phyloP scores from a whole-genome alignment of 495 filamentous ascomycete species.

The Penicillium pulvis region DNA sequence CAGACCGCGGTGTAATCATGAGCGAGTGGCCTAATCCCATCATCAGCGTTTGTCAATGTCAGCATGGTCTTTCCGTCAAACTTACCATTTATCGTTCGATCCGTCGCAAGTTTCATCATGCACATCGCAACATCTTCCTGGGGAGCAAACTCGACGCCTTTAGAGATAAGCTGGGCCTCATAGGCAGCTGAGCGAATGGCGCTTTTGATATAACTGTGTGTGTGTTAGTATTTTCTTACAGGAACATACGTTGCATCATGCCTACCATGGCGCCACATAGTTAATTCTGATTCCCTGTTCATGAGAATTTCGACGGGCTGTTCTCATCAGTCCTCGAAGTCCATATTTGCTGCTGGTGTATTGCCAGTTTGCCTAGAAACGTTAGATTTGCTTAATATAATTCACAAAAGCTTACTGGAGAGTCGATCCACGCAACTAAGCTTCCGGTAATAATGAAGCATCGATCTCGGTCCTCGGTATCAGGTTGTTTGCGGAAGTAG shows the following conservation, averaged over 20 bases:
- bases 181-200: conserved; percentile 23
- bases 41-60: background rate
- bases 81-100: conserved; percentile 35
- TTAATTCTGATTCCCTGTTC: conserved; percentile 39
- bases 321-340: conserved; percentile 39
- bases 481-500: conserved; percentile 42
- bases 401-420: conserved; percentile 20
- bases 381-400: background rate
- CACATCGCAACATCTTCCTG: conserved; percentile 28
- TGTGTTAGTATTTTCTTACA: background rate
- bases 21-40: conserved; percentile 20
- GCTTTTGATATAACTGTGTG: conserved; percentile 25
- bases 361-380: conserved; percentile 31
- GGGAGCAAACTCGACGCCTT: conserved; percentile 36
- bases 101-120: conserved; percentile 36
- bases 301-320: conserved; percentile 23
- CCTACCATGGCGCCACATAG: conserved; percentile 37
- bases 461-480: conserved; percentile 31
- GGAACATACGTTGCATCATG: background rate
- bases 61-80: background rate
- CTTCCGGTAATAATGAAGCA: conserved; percentile 37
- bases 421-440: conserved; percentile 29
- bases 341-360: conserved; percentile 39
- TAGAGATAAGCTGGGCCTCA: conserved; percentile 26
- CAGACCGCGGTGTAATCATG: conserved; percentile 21